Conservation (phyloP, 164 flowering plant genomes). For the Magnolia officinalis region DNA sequence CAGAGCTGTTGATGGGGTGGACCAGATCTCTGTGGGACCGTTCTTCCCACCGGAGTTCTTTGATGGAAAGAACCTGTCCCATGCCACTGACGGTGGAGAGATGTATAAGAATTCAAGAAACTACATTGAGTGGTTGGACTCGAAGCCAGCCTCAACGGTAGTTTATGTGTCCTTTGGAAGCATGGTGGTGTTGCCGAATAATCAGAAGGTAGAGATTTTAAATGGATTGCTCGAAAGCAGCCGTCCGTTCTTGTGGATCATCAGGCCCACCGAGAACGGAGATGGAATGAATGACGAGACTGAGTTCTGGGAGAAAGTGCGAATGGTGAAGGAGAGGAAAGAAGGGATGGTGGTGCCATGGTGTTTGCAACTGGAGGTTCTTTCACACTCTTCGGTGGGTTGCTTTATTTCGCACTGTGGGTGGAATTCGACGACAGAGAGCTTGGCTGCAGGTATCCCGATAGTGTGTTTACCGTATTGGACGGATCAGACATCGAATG, state of each 20-base stretch:
- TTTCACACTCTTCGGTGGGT: slow-evolving; percentile 32
- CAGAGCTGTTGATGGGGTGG: slow-evolving; percentile 17
- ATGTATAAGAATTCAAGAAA: background rate
- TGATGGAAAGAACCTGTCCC: slow-evolving; percentile 25
- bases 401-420: slow-evolving; percentile 48
- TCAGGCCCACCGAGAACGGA: background rate
- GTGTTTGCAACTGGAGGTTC: slow-evolving; percentile 38
- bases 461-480: slow-evolving; percentile 8
- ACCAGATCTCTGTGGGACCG: slow-evolving; percentile 41
- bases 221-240: slow-evolving; percentile 11
- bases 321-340: background rate
- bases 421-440: slow-evolving; percentile 33
- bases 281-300: background rate
- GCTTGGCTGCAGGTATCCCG: slow-evolving; percentile 8
- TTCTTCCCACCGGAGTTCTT: slow-evolving; percentile 37
- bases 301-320: background rate
- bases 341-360: slow-evolving; percentile 37
- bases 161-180: slow-evolving; percentile 14
- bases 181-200: background rate
- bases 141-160: slow-evolving; percentile 8
- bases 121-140: slow-evolving; percentile 8
- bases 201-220: slow-evolving; percentile 23
- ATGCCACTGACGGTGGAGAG: slow-evolving; percentile 24
- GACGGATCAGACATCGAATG: slow-evolving; percentile 12
- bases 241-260: slow-evolving; percentile 28